A percentile compares a stretch with the other conserved stretches of the same genome.
phyloP scores from a whole-genome alignment of 2,329 filamentous ascomycete species.

The Colletotrichum musae region DNA sequence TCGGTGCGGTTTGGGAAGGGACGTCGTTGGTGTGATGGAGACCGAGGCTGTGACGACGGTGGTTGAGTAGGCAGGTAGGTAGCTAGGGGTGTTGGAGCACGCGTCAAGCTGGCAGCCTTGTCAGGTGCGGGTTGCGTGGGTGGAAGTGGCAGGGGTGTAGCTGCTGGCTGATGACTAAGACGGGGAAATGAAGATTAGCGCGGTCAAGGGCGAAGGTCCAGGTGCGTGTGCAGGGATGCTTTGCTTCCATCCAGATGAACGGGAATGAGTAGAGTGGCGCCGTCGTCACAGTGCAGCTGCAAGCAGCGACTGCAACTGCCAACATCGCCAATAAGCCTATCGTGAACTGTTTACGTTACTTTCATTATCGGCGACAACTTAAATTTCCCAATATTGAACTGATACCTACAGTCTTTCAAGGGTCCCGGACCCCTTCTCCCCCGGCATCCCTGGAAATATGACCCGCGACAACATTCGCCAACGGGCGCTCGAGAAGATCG shows the following conservation, averaged over 20 bases:
- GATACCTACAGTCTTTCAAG: constrained; percentile 5
- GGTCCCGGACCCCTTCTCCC: constrained; percentile 2
- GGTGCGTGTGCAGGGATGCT: constrained; percentile 32
- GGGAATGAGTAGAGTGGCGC: constrained; percentile 28
- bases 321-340: not conserved
- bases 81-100: constrained; percentile 45
- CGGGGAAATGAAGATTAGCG: constrained; percentile 40
- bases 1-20: constrained; percentile 21
- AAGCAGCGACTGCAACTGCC: constrained; percentile 4
- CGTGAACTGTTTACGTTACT: constrained; percentile 11
- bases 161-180: constrained; percentile 59
- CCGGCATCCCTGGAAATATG: constrained; percentile 51
- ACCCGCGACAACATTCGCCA: constrained; percentile 72
- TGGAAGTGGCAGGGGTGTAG: constrained; percentile 48
- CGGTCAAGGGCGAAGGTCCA: constrained; percentile 5
- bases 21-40: constrained; percentile 33
- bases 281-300: constrained; percentile 38
- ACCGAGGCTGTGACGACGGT: constrained; percentile 43
- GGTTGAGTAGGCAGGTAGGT: constrained; percentile 43
- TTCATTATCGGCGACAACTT: not conserved
- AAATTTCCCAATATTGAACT: not conserved
- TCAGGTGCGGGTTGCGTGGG: constrained; percentile 34
- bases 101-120: constrained; percentile 69
- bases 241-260: constrained; percentile 25
- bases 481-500: constrained; percentile 76